A percentile compares a stretch with the other conserved stretches of the same genome.
Conservation (phyloP, 192 early-diverging fungal species). For the Umbelopsis sp. region DNA sequence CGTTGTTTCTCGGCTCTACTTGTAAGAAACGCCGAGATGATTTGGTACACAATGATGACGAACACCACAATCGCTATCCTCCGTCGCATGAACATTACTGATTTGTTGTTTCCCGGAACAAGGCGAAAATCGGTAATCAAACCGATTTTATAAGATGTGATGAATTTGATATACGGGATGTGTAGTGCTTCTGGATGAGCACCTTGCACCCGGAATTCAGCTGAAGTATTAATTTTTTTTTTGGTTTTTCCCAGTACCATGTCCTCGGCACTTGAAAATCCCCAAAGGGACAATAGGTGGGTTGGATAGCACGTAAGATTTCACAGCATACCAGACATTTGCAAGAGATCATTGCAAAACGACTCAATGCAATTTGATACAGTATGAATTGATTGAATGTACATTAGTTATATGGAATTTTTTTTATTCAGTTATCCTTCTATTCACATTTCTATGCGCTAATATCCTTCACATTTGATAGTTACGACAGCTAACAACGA, state of each 20-base stretch:
- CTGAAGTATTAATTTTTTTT: neutral
- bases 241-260: too few relatives aligned
- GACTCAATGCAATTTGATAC: neutral
- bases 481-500: too few relatives aligned
- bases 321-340: neutral
- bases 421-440: neutral
- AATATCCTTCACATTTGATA: neutral
- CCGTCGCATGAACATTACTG: conserved; percentile 1
- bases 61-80: neutral
- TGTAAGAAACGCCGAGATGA: neutral
- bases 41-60: neutral
- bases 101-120: neutral
- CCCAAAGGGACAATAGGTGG: too few relatives aligned
- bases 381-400: neutral
- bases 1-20: neutral
- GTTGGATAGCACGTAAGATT: too few relatives aligned
- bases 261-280: neutral
- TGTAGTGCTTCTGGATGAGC: neutral
- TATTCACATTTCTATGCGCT: neutral
- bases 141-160: neutral
- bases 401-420: neutral
- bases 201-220: neutral
- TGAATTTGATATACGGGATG: neutral
- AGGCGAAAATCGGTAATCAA: neutral
- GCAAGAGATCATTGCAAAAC: neutral